Conservation (phyloP, 805 yeast genomes). For the Candida sakaeoensis region DNA sequence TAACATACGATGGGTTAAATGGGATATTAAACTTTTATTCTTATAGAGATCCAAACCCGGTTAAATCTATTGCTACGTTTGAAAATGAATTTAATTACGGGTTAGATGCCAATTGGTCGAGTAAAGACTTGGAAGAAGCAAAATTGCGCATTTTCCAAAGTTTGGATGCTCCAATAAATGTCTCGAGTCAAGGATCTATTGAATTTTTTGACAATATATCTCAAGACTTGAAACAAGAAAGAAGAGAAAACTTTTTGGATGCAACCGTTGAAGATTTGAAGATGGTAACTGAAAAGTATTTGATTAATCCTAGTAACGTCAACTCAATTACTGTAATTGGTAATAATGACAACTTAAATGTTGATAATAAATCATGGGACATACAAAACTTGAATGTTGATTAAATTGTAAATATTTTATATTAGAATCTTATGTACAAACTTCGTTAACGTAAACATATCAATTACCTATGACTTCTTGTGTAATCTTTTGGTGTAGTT, state of each 20-base stretch:
- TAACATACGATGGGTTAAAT: conserved; percentile 72
- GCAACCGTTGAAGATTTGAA: conserved; percentile 60
- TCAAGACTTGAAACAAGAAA: conserved; percentile 72
- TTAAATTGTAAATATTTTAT: conserved; percentile 1
- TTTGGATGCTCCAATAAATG: conserved; percentile 84
- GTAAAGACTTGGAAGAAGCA: conserved; percentile 77
- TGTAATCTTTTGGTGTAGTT: conserved; percentile 32
- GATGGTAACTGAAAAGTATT: conserved; percentile 65
- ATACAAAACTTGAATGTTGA: conserved; percentile 8
- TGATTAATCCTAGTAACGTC: conserved; percentile 25
- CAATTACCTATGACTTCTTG: conserved; percentile 19
- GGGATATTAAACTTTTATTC: conserved; percentile 83
- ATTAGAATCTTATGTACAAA: conserved; percentile 5
- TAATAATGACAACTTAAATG: conserved; percentile 25
- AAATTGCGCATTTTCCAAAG: conserved; percentile 87
- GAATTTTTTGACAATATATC: conserved; percentile 66
- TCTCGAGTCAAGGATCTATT: conserved; percentile 70
- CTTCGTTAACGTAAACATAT: neutral
- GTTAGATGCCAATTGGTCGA: conserved; percentile 48
- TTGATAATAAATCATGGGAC: conserved; percentile 19
- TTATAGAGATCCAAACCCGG: conserved; percentile 89
- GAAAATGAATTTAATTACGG: conserved; percentile 46
- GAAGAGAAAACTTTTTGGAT: conserved; percentile 72
- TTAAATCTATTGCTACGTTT: conserved; percentile 62
- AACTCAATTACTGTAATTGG: conserved; percentile 45